Conservation (phyloP, 768 basidiomycete species). For the Naganishia onofrii region DNA sequence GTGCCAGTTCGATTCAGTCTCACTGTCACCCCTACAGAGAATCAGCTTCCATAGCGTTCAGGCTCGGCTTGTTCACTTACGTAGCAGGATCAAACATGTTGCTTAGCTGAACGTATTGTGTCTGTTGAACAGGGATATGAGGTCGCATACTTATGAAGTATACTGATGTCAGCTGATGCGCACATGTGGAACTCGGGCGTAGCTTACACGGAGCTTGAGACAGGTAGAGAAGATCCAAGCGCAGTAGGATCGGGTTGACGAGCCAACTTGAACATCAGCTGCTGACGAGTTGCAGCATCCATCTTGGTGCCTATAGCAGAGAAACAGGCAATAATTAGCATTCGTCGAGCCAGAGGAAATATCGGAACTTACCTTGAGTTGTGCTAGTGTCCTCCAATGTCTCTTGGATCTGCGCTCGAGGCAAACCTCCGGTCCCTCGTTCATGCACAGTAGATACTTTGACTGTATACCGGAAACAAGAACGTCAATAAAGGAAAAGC, state of each 20-base stretch:
- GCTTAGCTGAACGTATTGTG: constrained; percentile 80
- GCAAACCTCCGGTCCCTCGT: constrained; percentile 63
- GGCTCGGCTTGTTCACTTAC: constrained; percentile 29
- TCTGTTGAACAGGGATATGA: constrained; percentile 70
- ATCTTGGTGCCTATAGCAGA: constrained; percentile 60
- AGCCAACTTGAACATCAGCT: constrained; percentile 99
- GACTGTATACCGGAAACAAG: constrained; percentile 22
- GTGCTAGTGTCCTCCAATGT: constrained; percentile 70
- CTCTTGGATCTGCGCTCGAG: constrained; percentile 32
- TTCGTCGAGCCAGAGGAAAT: not conserved
- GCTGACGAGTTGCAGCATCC: constrained; percentile 96
- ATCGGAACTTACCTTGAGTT: constrained; percentile 57
- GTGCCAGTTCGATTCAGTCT: constrained; percentile 95
- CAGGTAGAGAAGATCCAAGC: constrained; percentile 13
- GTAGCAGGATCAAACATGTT: constrained; percentile 70
- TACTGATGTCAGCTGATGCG: not conserved
- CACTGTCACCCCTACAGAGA: constrained; percentile 58
- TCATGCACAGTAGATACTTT: constrained; percentile 85
- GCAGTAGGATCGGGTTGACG: constrained; percentile 60
- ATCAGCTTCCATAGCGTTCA: not conserved
- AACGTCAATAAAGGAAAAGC: constrained; percentile 14
- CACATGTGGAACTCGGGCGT: not conserved
- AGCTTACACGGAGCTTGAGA: constrained; percentile 16
- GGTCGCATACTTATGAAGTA: constrained; percentile 62
- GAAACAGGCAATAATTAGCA: not conserved